A percentile compares a stretch with the other conserved stretches of the same genome.
These are phyloP conservation scores for Chaetomium fimeti DNA, from an alignment of 495 filamentous ascomycete species.

Conservation along the genomic window DNA sequence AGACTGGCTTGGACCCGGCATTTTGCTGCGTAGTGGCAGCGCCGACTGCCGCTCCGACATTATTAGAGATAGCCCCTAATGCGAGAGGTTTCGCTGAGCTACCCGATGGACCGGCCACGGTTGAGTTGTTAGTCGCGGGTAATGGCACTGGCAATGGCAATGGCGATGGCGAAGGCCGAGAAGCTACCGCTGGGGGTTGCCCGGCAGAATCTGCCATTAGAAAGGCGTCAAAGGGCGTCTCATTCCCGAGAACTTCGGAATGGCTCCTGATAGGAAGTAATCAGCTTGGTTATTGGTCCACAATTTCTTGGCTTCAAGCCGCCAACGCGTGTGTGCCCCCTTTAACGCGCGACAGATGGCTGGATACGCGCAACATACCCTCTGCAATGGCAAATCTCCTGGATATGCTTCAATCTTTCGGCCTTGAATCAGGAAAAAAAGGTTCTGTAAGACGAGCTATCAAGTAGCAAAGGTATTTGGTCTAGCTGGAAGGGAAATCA, in stretches of 20 bases:
- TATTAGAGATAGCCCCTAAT: neutral
- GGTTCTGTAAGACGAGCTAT: neutral
- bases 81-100: neutral
- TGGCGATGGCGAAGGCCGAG: too few relatives aligned
- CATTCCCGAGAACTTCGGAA: neutral
- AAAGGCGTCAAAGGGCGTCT: neutral
- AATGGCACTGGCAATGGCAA: too few relatives aligned
- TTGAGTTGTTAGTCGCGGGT: neutral
- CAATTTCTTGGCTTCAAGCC: neutral
- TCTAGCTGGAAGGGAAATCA: neutral
- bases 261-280: neutral
- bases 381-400: neutral
- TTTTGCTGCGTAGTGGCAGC: neutral
- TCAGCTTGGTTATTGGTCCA: neutral
- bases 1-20: conserved; percentile 6
- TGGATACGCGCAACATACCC: neutral
- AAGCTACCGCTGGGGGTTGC: neutral
- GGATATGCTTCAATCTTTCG: neutral
- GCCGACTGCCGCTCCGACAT: neutral
- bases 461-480: neutral
- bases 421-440: neutral
- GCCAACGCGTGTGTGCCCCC: too few relatives aligned
- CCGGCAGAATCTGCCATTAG: conserved; percentile 6
- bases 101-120: neutral
- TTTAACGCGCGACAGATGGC: too few relatives aligned